A percentile compares a stretch with the other conserved stretches of the same genome.
phyloP scores from a whole-genome alignment of 2,329 filamentous ascomycete species.

The Cladosporium sp. region DNA sequence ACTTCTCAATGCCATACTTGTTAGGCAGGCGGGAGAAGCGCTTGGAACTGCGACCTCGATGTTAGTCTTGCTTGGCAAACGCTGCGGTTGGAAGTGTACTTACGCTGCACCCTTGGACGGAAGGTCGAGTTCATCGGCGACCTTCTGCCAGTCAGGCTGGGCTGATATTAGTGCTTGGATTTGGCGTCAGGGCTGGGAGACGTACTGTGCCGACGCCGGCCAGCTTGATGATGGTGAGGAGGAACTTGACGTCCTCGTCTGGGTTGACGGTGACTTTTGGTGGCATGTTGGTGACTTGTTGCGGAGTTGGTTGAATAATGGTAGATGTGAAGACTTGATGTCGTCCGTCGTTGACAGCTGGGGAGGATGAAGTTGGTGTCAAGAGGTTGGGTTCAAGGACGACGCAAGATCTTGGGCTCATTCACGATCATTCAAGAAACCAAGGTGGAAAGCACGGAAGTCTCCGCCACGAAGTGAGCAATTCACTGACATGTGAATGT shows the following conservation, averaged over 20 bases:
- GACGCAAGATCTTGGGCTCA: too few relatives aligned
- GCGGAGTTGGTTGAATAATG: background rate
- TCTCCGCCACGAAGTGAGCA: too few relatives aligned
- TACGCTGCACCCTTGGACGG: constrained; percentile 15
- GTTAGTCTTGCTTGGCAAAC: too few relatives aligned
- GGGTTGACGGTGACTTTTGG: background rate
- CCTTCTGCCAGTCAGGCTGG: constrained; percentile 15
- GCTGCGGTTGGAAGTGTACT: background rate
- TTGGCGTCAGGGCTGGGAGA: background rate
- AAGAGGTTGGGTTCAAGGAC: background rate
- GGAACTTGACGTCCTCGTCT: constrained; percentile 9
- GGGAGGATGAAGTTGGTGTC: background rate
- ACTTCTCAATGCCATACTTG: constrained; percentile 9
- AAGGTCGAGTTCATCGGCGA: constrained; percentile 14
- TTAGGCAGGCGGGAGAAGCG: constrained; percentile 14
- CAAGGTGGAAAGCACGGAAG: too few relatives aligned
- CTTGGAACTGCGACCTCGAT: constrained; percentile 1
- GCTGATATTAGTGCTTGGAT: background rate
- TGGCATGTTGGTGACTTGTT: background rate
- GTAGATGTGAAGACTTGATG: background rate
- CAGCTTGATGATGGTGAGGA: constrained; percentile 6
- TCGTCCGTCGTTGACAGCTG: background rate
- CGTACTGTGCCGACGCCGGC: background rate
- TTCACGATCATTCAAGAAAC: too few relatives aligned
- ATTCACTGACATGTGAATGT: too few relatives aligned